Conservation (phyloP, 2,329 filamentous ascomycete genomes). For the Clonostachys byssicola region DNA sequence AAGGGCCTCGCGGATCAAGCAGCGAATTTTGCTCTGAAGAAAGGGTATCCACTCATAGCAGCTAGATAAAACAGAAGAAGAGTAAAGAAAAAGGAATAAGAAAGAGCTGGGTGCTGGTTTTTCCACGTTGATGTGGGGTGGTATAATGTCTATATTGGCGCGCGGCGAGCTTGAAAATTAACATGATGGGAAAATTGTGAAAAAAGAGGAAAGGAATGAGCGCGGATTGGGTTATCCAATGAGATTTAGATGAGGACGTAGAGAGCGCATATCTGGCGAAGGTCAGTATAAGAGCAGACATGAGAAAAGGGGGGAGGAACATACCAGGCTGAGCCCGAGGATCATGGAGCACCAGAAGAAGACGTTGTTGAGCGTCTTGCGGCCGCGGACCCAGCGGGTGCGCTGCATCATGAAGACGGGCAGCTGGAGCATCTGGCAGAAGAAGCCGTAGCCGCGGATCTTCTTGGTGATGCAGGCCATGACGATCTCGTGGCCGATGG, state of each 20-base stretch:
- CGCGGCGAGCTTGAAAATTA: too few relatives aligned
- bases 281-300: not conserved
- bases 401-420: constrained; percentile 92
- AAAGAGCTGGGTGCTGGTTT: too few relatives aligned
- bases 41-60: too few relatives aligned
- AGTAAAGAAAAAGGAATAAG: too few relatives aligned
- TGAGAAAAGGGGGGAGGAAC: constrained; percentile 17
- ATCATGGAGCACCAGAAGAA: constrained; percentile 94
- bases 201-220: too few relatives aligned
- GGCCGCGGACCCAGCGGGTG: constrained; percentile 69
- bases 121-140: too few relatives aligned
- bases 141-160: too few relatives aligned
- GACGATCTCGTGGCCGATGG: constrained; percentile 87
- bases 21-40: too few relatives aligned
- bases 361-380: constrained; percentile 79
- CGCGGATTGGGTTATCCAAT: too few relatives aligned
- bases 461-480: constrained; percentile 99
- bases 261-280: constrained; percentile 43
- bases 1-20: too few relatives aligned
- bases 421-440: constrained; percentile 94
- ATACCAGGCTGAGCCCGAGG: constrained; percentile 73
- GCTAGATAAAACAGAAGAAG: too few relatives aligned
- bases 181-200: too few relatives aligned
- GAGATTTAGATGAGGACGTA: constrained; percentile 41
- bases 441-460: constrained; percentile 86